Conservation (phyloP, 306 rosid species). For the Calophaca sinica region DNA sequence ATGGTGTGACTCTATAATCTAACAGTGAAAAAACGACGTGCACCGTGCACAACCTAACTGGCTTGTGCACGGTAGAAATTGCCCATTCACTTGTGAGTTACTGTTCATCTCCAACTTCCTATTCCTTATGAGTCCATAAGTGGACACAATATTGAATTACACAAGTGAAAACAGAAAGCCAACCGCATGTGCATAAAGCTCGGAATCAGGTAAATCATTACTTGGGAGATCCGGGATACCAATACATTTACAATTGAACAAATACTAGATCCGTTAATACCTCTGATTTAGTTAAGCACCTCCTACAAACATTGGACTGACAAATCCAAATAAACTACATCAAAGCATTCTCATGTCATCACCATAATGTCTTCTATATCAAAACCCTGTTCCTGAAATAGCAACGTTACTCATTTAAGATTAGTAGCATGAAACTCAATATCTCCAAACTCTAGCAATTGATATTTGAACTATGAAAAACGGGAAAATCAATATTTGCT, state of each 20-base stretch:
- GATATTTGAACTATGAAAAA: not conserved
- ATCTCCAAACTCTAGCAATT: not conserved
- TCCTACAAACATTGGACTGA: not conserved
- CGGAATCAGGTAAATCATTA: not conserved
- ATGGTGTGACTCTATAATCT: too few relatives aligned
- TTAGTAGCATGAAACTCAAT: not conserved
- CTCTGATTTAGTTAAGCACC: not conserved
- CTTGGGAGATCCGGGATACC: not conserved
- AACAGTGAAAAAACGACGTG: too few relatives aligned
- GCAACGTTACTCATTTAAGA: not conserved
- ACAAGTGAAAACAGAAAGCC: not conserved
- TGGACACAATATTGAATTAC: not conserved
- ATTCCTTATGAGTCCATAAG: not conserved
- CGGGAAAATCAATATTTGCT: not conserved
- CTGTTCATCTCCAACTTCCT: not conserved
- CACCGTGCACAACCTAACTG: too few relatives aligned
- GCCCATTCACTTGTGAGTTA: too few relatives aligned
- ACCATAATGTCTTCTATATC: not conserved
- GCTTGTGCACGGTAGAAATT: too few relatives aligned
- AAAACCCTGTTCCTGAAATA: constrained; percentile 3
- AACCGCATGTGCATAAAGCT: not conserved
- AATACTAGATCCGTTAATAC: not conserved
- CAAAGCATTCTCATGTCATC: constrained; percentile 6
- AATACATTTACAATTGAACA: not conserved
- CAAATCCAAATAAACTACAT: constrained; percentile 14